Evolutionary conservation across 2,329 filamentous ascomycete species (phyloP).

Genomic region (Fusarium sp.): DNA sequence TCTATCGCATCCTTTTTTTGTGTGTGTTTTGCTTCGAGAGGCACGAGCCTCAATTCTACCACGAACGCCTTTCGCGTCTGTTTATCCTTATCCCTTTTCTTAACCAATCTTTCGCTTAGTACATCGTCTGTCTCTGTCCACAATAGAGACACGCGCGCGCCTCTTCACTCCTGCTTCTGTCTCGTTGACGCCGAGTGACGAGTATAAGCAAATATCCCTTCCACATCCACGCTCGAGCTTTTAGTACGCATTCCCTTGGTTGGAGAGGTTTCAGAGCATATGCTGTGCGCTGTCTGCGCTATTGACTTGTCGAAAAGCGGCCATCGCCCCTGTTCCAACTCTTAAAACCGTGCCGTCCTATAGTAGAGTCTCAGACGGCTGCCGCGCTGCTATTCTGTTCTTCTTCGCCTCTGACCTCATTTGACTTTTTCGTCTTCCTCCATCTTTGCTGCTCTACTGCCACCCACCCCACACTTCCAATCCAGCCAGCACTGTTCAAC

Average conservation of each 20-base stretch:
- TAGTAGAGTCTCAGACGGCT: conserved; percentile 37
- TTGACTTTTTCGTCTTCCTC: conserved; percentile 45
- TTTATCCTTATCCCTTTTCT: conserved; percentile 26
- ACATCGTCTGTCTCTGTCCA: conserved; percentile 13
- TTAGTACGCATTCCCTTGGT: conserved; percentile 6
- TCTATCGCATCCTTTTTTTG: conserved; percentile 18
- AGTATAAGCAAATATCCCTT: conserved; percentile 11
- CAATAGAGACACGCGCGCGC: conserved; percentile 15
- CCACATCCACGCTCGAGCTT: conserved; percentile 11
- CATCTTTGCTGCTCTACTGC: conserved; percentile 38
- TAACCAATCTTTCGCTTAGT: conserved; percentile 22
- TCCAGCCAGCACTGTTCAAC: conserved; percentile 36
- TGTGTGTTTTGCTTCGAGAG: conserved; percentile 20
- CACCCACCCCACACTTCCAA: conserved; percentile 43
- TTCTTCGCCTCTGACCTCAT: conserved; percentile 54
- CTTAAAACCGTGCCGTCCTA: conserved; percentile 32
- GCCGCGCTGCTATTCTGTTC: conserved; percentile 36
- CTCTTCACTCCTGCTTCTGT: conserved; percentile 15
- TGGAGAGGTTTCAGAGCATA: conserved; percentile 17
- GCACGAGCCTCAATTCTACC: conserved; percentile 40
- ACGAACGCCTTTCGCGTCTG: conserved; percentile 23
- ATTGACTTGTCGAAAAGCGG: conserved; percentile 35
- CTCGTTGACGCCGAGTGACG: conserved; percentile 22
- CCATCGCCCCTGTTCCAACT: conserved; percentile 35
- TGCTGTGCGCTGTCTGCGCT: conserved; percentile 28